Percentiles rank a stretch among this genome's conserved stretches.
Evolutionary conservation across 768 basidiomycete species (phyloP).

Genomic region (Naganishia friedmannii): DNA sequence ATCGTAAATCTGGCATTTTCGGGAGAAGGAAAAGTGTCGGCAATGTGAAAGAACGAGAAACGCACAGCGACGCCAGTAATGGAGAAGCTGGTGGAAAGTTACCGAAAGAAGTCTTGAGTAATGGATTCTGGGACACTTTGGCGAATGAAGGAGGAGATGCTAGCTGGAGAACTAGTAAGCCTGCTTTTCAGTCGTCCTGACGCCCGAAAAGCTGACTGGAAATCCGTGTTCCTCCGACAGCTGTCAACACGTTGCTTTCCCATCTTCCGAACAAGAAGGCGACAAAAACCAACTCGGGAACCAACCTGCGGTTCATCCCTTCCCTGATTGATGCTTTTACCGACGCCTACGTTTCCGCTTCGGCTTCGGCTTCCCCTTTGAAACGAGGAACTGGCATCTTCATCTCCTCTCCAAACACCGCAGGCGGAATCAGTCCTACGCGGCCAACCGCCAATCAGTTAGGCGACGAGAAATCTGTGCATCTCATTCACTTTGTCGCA

Average conservation of each 20-base stretch:
- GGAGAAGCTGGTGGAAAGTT: slow-evolving; percentile 38
- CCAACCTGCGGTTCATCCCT: slow-evolving; percentile 47
- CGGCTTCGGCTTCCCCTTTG: slow-evolving; percentile 37
- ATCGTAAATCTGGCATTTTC: slow-evolving; percentile 8
- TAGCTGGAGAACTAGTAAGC: slow-evolving; percentile 35
- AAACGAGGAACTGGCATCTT: slow-evolving; percentile 39
- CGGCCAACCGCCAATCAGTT: background rate
- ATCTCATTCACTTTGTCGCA: slow-evolving; percentile 26
- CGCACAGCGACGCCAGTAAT: background rate
- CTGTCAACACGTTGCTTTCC: slow-evolving; percentile 32
- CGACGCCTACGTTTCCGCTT: slow-evolving; percentile 42
- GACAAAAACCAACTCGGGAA: slow-evolving; percentile 44
- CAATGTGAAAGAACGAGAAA: background rate
- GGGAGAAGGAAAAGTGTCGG: slow-evolving; percentile 29
- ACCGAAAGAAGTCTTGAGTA: slow-evolving; percentile 46
- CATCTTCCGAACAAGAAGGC: slow-evolving; percentile 39
- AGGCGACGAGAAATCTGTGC: slow-evolving; percentile 3
- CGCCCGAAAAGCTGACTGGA: background rate
- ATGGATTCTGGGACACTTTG: slow-evolving; percentile 46
- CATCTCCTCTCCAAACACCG: slow-evolving; percentile 29
- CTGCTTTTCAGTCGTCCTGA: background rate
- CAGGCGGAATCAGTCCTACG: background rate
- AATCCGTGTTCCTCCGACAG: background rate
- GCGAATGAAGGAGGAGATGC: slow-evolving; percentile 44
- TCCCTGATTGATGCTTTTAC: slow-evolving; percentile 40